Evolutionary conservation across 345 rosid genomes (phyloP).

Genomic region (Hypericum perforatum): DNA sequence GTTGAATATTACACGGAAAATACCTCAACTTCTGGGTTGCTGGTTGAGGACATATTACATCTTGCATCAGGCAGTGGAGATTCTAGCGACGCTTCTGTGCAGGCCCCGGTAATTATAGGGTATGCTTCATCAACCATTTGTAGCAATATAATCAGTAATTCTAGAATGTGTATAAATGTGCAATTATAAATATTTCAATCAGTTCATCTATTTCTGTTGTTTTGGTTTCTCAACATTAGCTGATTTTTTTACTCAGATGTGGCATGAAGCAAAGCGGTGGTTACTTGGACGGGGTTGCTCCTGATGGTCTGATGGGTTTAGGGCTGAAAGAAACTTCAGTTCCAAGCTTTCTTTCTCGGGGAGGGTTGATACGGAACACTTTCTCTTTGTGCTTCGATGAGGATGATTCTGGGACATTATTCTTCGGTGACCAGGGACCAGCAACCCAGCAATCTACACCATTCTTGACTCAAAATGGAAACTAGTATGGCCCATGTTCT

Average conservation of each 20-base stretch:
- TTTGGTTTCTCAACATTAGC: background rate
- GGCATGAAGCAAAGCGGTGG: slow-evolving; percentile 86
- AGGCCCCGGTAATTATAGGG: slow-evolving; percentile 68
- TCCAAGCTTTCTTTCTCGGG: slow-evolving; percentile 70
- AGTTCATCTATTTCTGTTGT: background rate
- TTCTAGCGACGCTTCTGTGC: slow-evolving; percentile 35
- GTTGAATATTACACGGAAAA: slow-evolving; percentile 36
- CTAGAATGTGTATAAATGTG: no score
- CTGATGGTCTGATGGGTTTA: slow-evolving; percentile 89
- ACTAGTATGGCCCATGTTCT: slow-evolving; percentile 39
- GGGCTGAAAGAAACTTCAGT: slow-evolving; percentile 72
- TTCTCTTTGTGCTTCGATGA: slow-evolving; percentile 81
- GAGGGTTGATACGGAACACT: slow-evolving; percentile 62
- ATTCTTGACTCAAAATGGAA: slow-evolving; percentile 44
- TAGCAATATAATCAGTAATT: no score
- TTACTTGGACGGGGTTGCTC: slow-evolving; percentile 67
- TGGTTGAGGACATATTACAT: slow-evolving; percentile 60
- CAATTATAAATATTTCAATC: background rate
- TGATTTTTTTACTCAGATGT: slow-evolving; percentile 40
- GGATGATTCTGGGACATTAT: slow-evolving; percentile 70
- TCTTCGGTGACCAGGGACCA: slow-evolving; percentile 78
- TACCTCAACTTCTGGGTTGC: slow-evolving; percentile 76
- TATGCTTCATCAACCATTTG: slow-evolving; percentile 30
- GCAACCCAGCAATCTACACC: slow-evolving; percentile 54
- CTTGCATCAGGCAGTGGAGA: slow-evolving; percentile 36